Evolutionary conservation across 352 stramenopile species (phyloP).

Genomic region (Phytophthora lateralis): DNA sequence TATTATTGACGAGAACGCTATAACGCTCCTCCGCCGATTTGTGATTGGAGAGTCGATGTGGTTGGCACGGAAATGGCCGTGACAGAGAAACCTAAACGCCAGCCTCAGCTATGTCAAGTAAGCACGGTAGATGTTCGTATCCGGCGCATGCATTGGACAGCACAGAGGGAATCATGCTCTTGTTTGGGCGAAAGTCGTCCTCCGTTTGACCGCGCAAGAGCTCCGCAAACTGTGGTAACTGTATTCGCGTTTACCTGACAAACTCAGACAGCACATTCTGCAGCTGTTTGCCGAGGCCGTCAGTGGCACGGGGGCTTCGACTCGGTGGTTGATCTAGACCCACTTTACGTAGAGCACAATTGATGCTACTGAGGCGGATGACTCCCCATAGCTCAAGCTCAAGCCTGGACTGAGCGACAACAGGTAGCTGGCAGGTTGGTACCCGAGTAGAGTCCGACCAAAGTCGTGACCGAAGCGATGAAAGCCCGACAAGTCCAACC

Average conservation of each 20-base stretch:
- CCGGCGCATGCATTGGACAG: neutral
- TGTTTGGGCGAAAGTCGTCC: neutral
- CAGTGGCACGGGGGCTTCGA: too few species aligned
- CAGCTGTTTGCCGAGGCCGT: neutral
- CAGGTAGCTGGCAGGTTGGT: too few species aligned
- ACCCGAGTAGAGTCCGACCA: too few species aligned
- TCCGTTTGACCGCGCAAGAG: neutral
- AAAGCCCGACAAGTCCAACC: too few species aligned
- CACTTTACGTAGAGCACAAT: neutral
- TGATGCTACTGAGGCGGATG: too few species aligned
- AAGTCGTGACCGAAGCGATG: too few species aligned
- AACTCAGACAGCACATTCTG: neutral
- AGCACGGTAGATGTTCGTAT: neutral
- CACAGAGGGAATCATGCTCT: neutral
- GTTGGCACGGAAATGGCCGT: neutral
- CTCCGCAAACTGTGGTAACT: neutral
- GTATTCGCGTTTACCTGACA: too few species aligned
- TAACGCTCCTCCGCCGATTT: neutral
- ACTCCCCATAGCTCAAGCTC: too few species aligned
- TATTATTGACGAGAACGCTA: conserved; percentile 9
- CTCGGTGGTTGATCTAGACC: neutral
- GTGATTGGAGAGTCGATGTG: neutral
- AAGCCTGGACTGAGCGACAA: too few species aligned
- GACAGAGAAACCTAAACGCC: neutral
- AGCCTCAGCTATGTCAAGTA: neutral